Percentiles rank a stretch among this genome's conserved stretches.
Conservation (phyloP, 1,139 yeast genomes). For the Sugiyamaella paludigena region DNA sequence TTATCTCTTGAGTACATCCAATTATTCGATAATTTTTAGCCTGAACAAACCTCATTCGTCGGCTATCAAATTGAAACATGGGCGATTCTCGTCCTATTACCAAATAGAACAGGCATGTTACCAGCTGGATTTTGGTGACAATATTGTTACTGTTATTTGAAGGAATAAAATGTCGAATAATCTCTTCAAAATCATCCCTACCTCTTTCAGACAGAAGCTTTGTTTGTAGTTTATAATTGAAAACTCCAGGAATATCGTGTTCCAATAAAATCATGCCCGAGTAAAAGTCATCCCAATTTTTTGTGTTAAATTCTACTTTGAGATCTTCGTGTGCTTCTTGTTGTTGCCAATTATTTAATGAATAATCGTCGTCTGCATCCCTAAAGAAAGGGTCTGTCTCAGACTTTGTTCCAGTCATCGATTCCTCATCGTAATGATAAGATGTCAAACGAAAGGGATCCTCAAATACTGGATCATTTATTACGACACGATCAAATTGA, state of each 20-base stretch:
- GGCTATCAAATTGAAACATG: slow-evolving; percentile 21
- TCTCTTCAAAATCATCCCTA: slow-evolving; percentile 10
- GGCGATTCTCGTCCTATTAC: slow-evolving; percentile 26
- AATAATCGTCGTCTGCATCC: too few species aligned
- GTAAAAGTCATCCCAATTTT: slow-evolving; percentile 5
- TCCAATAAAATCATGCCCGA: neutral
- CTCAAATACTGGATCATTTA: too few species aligned
- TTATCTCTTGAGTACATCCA: slow-evolving; percentile 23
- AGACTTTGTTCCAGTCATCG: too few species aligned
- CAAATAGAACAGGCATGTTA: slow-evolving; percentile 19
- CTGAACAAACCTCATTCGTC: slow-evolving; percentile 19
- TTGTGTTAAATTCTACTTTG: neutral
- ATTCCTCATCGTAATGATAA: too few species aligned
- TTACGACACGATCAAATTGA: too few species aligned
- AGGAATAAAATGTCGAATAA: neutral
- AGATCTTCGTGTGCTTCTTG: too few species aligned
- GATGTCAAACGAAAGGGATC: too few species aligned
- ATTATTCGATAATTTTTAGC: slow-evolving; percentile 18
- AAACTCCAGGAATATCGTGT: neutral
- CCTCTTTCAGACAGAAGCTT: slow-evolving; percentile 6
- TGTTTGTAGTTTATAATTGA: slow-evolving; percentile 8
- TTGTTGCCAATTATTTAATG: too few species aligned
- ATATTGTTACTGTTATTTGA: neutral
- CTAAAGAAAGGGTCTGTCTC: too few species aligned
- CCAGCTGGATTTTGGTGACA: slow-evolving; percentile 11